Evolutionary conservation across 306 rosid species (phyloP).

Genomic region (Corylus avellana): DNA sequence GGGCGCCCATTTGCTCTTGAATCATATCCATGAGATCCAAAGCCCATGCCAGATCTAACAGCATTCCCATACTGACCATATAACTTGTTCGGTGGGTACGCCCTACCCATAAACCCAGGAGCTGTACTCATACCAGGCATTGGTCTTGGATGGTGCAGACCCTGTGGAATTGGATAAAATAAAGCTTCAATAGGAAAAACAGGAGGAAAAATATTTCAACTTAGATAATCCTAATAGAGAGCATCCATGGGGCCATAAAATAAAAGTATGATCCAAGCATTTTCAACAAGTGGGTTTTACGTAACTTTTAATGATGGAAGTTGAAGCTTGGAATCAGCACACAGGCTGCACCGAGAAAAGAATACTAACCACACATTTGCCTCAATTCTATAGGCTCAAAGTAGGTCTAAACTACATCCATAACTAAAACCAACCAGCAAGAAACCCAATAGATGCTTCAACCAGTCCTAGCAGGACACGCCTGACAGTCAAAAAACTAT

Average conservation of each 20-base stretch:
- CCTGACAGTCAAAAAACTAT: background rate
- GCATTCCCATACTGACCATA: slow-evolving; percentile 76
- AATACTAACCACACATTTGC: background rate
- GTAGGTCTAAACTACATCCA: background rate
- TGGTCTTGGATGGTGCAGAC: slow-evolving; percentile 90
- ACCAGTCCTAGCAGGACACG: background rate
- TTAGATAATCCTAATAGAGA: background rate
- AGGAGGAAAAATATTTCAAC: background rate
- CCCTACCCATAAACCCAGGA: slow-evolving; percentile 65
- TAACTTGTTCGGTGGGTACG: slow-evolving; percentile 76
- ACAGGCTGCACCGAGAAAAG: background rate
- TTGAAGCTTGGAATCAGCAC: background rate
- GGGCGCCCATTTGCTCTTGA: slow-evolving; percentile 69
- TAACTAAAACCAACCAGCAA: background rate
- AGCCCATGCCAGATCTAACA: slow-evolving; percentile 81
- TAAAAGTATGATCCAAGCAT: background rate
- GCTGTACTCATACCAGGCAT: slow-evolving; percentile 68
- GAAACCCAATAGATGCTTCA: background rate
- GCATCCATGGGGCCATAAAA: background rate
- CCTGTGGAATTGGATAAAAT: slow-evolving; percentile 36
- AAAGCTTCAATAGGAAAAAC: background rate
- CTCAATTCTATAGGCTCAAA: background rate
- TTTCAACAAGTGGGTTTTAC: background rate
- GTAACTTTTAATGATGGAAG: background rate
- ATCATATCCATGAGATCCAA: slow-evolving; percentile 82